Conservation (phyloP, 345 rosid genomes). For the Murraya koenigii region DNA sequence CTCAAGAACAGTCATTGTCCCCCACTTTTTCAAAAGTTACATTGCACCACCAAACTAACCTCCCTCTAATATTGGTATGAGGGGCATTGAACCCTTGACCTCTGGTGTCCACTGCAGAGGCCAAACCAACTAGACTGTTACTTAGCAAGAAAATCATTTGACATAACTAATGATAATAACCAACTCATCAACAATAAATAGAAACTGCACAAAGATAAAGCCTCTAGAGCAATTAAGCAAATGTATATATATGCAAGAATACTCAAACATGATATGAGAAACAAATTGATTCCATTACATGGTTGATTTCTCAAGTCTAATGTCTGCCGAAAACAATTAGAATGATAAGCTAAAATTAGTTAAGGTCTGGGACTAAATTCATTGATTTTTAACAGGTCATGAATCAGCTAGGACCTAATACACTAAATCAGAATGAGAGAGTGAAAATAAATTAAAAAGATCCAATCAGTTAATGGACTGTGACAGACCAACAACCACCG, state of each 20-base stretch:
- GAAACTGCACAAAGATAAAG: background rate
- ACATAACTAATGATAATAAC: background rate
- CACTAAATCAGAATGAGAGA: background rate
- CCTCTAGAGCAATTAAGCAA: background rate
- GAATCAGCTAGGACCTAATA: background rate
- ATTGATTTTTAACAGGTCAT: background rate
- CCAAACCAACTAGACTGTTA: background rate
- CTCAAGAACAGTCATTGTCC: background rate
- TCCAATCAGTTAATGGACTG: background rate
- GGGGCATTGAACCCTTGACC: background rate
- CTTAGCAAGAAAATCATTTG: background rate
- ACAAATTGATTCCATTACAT: background rate
- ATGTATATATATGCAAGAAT: background rate
- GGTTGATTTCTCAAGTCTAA: background rate
- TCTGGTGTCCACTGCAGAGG: background rate
- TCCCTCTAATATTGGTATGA: background rate
- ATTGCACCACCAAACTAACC: background rate
- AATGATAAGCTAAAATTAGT: background rate
- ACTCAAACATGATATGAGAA: background rate
- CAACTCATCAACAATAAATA: background rate
- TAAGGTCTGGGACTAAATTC: background rate
- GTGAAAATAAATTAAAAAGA: background rate
- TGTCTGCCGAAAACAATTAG: background rate
- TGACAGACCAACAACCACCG: background rate
- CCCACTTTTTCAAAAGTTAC: background rate